Evolutionary conservation across 768 basidiomycete genomes (phyloP).

Genomic region (Kwoniella botswanensis): DNA sequence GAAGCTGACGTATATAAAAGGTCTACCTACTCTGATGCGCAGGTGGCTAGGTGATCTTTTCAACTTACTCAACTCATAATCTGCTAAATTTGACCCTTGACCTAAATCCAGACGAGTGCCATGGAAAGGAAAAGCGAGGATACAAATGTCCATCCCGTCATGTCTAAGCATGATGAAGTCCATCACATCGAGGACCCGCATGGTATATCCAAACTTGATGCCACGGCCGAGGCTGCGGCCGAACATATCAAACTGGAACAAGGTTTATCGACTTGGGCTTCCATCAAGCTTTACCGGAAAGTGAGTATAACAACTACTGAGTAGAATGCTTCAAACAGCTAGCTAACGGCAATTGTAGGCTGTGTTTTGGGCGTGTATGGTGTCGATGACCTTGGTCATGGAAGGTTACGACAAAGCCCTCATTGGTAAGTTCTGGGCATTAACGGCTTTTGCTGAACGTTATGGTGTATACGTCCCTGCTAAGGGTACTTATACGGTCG

Average conservation of each 20-base stretch:
- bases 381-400: conserved; percentile 34
- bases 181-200: neutral
- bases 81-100: neutral
- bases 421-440: neutral
- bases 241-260: neutral
- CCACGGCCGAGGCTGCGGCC: neutral
- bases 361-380: conserved; percentile 16
- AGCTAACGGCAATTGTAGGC: neutral
- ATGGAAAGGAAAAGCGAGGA: neutral
- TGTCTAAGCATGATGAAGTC: neutral
- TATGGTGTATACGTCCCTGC: conserved; percentile 15
- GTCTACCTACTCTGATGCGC: neutral
- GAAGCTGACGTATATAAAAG: neutral
- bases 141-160: neutral
- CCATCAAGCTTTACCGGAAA: neutral
- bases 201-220: neutral
- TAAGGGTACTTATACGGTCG: conserved; percentile 5
- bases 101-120: neutral
- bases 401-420: conserved; percentile 39
- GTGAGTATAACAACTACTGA: neutral
- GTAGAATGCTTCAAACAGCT: neutral
- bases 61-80: neutral
- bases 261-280: neutral
- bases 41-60: neutral
- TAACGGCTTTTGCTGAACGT: neutral